Conservation (phyloP, 805 yeast species). For the Pichia occidentalis region DNA sequence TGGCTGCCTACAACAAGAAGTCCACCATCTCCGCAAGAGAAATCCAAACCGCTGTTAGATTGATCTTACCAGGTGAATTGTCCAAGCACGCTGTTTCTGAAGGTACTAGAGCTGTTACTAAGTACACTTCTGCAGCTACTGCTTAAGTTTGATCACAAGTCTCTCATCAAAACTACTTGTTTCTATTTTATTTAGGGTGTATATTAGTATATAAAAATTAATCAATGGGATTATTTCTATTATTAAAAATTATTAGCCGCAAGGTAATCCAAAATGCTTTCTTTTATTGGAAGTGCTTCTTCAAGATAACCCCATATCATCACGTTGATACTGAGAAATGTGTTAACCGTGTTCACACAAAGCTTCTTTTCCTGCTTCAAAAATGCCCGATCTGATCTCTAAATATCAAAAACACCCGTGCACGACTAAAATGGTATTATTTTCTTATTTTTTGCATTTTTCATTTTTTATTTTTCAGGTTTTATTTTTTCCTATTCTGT, state of each 20-base stretch:
- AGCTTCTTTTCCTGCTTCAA: background rate
- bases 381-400: too few species aligned
- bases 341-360: too few species aligned
- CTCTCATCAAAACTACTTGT: constrained; percentile 10
- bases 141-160: constrained; percentile 37
- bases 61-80: constrained; percentile 96
- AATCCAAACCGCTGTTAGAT: constrained; percentile 97
- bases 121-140: constrained; percentile 68
- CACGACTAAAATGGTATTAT: too few species aligned
- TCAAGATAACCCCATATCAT: too few species aligned
- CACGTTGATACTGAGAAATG: too few species aligned
- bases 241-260: background rate
- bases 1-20: constrained; percentile 98
- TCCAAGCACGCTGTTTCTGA: constrained; percentile 98
- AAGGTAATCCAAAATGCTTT: background rate
- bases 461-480: too few species aligned
- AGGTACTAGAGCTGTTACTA: constrained; percentile 97
- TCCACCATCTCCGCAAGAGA: constrained; percentile 97
- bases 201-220: constrained; percentile 26
- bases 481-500: too few species aligned
- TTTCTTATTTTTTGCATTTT: too few species aligned
- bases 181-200: constrained; percentile 27
- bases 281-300: too few species aligned
- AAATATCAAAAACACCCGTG: constrained; percentile 1
- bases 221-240: constrained; percentile 12